Evolutionary conservation across 1,139 yeast species (phyloP), one percentile per base, ranked within the genome.

Genomic region (Pichia sp.): DNA sequence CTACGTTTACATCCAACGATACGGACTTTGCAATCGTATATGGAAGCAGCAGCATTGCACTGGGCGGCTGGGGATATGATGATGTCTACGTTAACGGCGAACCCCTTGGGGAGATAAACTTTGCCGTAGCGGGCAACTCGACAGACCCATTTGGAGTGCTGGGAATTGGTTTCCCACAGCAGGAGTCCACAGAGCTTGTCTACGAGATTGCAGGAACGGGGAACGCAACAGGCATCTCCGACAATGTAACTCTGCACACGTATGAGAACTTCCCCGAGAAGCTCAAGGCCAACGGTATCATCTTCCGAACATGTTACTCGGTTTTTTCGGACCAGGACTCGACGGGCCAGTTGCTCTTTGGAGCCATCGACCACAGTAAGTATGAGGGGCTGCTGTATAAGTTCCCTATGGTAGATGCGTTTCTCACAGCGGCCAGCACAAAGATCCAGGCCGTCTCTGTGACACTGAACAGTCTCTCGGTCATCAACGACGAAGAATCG

Each of bases 21-120:
- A 74, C 84, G 3, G 65, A 62, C 48, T 78, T 78, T 60, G 62
- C 60, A 46, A 85, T 85, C 60, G 55, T 66, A 26, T 87, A 87
- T 60, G 90, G 84, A 28, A 95, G 85, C 64, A 65, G 67, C 3
- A 72, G 87, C 25, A 70, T 64, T 59, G 88, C 90, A 4, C 55
- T 60, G 5, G 95, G 95, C 39, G 63, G 70, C 50, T 86, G 86
- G 85, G 89, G 84, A 44, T 66, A 69, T 48, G 95, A 86, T 60
- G 63, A 67, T 42, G 67, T 83, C 39, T 58, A 60, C 1, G 62
- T 83, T 47, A 72, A 74, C 52, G 73, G 70, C 18, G 69, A 73
- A 2, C 64, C 68, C 19, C 72, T 85, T 12, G 59, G 70, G 0
- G 64, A 68, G 48, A 69, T 81, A 55, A 74, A 79, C 18, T 75